These are phyloP conservation scores for Mycena epipterygia DNA, from an alignment of 768 basidiomycete species.

Conservation along the genomic window DNA sequence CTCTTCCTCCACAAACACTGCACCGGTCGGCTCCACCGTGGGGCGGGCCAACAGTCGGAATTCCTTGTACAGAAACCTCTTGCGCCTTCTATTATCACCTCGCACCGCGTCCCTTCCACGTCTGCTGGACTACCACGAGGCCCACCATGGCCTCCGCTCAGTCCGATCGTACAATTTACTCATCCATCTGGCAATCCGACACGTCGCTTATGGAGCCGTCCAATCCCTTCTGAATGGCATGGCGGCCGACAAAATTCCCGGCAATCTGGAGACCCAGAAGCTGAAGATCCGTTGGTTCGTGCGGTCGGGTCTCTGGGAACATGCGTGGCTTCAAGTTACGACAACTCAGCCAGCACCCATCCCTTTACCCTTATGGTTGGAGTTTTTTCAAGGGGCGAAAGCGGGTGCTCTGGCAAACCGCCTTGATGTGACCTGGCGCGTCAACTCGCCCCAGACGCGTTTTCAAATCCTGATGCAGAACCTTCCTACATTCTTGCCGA, in stretches of 20 bases:
- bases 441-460: conserved; percentile 37
- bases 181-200: conserved; percentile 63
- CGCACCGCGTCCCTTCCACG: conserved; percentile 49
- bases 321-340: conserved; percentile 65
- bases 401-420: conserved; percentile 21
- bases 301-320: conserved; percentile 66
- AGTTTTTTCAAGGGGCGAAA: conserved; percentile 66
- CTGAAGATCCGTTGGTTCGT: conserved; percentile 71
- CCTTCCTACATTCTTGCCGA: conserved; percentile 52
- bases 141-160: conserved; percentile 52
- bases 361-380: conserved; percentile 65
- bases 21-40: background rate
- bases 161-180: conserved; percentile 63
- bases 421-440: conserved; percentile 19
- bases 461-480: conserved; percentile 58
- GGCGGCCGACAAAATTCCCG: conserved; percentile 54
- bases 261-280: conserved; percentile 69
- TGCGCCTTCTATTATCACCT: conserved; percentile 51
- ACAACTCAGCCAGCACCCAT: conserved; percentile 37
- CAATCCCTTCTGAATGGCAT: conserved; percentile 62
- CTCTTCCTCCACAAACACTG: background rate
- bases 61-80: conserved; percentile 58
- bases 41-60: conserved; percentile 44
- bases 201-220: conserved; percentile 62
- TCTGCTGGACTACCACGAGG: conserved; percentile 65